Percentiles rank a stretch among this genome's conserved stretches.
Conservation (phyloP, 2,329 filamentous ascomycete species). For the Colletotrichum agaves region DNA sequence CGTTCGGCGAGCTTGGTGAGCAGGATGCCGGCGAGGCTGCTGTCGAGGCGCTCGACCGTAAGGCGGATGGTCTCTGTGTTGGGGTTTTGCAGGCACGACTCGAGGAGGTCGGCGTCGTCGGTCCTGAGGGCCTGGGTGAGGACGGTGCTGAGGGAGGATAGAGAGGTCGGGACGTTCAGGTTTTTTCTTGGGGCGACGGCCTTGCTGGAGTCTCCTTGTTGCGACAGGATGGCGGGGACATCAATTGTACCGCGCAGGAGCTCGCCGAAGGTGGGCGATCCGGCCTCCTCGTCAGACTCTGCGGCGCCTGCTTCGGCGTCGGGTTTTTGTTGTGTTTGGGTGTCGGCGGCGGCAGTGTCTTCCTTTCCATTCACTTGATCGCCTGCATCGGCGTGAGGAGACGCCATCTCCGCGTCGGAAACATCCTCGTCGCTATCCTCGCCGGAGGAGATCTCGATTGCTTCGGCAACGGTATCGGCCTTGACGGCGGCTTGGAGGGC, state of each 20-base stretch:
- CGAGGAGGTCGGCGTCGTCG: slow-evolving; percentile 88
- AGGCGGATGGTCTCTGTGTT: slow-evolving; percentile 82
- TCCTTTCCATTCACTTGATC: slow-evolving; percentile 42
- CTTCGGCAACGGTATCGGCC: slow-evolving; percentile 46
- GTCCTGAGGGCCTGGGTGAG: slow-evolving; percentile 92
- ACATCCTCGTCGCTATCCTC: slow-evolving; percentile 59
- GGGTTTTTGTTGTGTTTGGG: slow-evolving; percentile 44
- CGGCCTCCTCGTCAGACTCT: slow-evolving; percentile 59
- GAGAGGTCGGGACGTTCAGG: slow-evolving; percentile 73
- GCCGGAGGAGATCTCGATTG: slow-evolving; percentile 70
- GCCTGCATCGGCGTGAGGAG: slow-evolving; percentile 38
- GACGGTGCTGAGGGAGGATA: slow-evolving; percentile 89
- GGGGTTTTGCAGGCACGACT: slow-evolving; percentile 87
- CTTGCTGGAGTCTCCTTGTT: slow-evolving; percentile 43
- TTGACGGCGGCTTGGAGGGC: slow-evolving; percentile 49
- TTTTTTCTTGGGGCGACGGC: slow-evolving; percentile 55
- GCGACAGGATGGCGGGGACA: slow-evolving; percentile 71
- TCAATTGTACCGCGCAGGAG: slow-evolving; percentile 83
- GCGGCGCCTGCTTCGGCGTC: slow-evolving; percentile 39
- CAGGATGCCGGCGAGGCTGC: slow-evolving; percentile 80
- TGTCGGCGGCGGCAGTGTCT: slow-evolving; percentile 31
- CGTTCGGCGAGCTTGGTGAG: slow-evolving; percentile 87
- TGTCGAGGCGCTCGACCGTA: slow-evolving; percentile 92
- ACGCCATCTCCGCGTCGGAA: slow-evolving; percentile 54
- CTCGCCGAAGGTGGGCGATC: slow-evolving; percentile 82